Base-by-base conservation (phyloP, 495 filamentous ascomycete species). In the Daldinia vernicosa region DNA sequence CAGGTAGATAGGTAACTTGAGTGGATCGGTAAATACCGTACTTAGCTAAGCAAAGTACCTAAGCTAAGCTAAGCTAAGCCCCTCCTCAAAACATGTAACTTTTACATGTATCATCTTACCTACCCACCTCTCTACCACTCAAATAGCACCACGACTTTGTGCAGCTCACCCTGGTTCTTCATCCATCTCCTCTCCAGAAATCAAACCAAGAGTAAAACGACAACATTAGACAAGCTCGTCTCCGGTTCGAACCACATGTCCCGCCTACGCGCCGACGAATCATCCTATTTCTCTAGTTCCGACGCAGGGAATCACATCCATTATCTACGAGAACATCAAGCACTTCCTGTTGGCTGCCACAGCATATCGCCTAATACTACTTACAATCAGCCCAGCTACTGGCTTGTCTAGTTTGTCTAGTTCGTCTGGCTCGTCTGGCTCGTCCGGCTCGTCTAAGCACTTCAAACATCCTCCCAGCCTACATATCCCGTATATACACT, bases 101-200 rank as follows among this genome's bases (percentile, higher is more conserved):
- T 56, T 35, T 52, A 45, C 37, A 27, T 27, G 24, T 19, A 55
- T 55, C 27, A 53, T 40, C 37, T 60, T 35, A 60, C 26, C 19
- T 60, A 52, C 26, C 50, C 24, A 52, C 24, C 24, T 60, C 64
- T 52, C 74, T 69, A 76, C 65, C 71, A 76, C 65, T 76, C 24
- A 74, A 74, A 76, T 59, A 67, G 54, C 68, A 74, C 71, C 74
- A 76, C 74, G 74, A 74, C 56, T 69, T 40, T 69, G 37, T 69
- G 71, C 71, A 76, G 71, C 63, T 71, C 40, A 15, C 62, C 68
- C 68, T 51, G 57, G 28, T 33, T 37, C 47, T 43, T 45, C 43
- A 54, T 60, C 58, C 68, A 70, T 54, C 35, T 70, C 50, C 56
- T 61, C 54, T 39, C 57, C 50, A 54, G 33, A 69, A 59, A 50